These are phyloP conservation scores for Claviceps sp. DNA, from an alignment of 2,329 filamentous ascomycete species.

Conservation along the genomic window DNA sequence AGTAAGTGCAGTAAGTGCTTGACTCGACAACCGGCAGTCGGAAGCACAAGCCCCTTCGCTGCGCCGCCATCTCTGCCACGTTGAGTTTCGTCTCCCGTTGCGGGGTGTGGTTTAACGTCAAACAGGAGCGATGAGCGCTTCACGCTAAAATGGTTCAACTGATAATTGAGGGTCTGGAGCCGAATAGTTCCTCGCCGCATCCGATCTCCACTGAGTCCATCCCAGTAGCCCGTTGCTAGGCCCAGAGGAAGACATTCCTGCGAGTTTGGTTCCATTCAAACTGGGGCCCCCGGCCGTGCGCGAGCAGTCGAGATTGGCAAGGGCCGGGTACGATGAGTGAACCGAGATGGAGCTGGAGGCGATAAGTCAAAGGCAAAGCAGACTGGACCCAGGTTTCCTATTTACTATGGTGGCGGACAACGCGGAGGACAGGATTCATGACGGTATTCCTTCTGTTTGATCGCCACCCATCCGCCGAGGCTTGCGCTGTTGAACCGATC, in stretches of 20 bases:
- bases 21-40: no score
- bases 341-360: not conserved
- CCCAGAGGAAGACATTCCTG: conserved; percentile 5
- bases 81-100: not conserved
- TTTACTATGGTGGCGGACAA: not conserved
- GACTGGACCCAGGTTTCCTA: not conserved
- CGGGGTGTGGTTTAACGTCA: not conserved
- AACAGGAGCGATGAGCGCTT: not conserved
- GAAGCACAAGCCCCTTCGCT: not conserved
- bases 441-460: not conserved
- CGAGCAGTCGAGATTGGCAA: not conserved
- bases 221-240: not conserved
- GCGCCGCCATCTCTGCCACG: not conserved
- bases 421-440: not conserved
- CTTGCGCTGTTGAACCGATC: not conserved
- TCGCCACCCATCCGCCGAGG: conserved; percentile 3
- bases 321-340: not conserved
- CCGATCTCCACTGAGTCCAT: conserved; percentile 1
- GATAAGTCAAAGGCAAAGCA: not conserved
- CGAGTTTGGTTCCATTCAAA: conserved; percentile 4
- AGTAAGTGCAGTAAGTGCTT: no score
- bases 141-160: not conserved
- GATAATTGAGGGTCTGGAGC: not conserved
- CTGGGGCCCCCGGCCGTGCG: conserved; percentile 4
- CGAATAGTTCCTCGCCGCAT: not conserved